A percentile compares a stretch with the other conserved stretches of the same genome.
Evolutionary conservation across 2,329 filamentous ascomycete species (phyloP).

Genomic region (Penicillium glabrum): DNA sequence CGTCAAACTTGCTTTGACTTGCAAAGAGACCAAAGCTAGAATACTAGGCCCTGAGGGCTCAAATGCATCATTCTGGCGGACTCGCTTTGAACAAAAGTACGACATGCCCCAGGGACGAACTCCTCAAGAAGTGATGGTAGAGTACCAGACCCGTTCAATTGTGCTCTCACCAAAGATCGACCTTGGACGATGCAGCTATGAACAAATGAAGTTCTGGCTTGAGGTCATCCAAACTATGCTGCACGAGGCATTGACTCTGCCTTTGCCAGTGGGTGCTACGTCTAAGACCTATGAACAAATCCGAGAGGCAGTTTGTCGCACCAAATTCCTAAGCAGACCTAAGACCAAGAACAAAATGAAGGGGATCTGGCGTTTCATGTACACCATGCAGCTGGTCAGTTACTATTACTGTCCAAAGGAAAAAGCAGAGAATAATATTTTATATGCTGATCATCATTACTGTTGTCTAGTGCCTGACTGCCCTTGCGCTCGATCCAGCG

Average conservation of each 20-base stretch:
- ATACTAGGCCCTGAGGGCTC: conserved; percentile 26
- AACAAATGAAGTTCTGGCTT: conserved; percentile 31
- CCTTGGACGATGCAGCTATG: conserved; percentile 19
- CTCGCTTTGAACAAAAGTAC: conserved; percentile 33
- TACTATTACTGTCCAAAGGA: background rate
- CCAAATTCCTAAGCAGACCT: conserved; percentile 27
- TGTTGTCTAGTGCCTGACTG: conserved; percentile 31
- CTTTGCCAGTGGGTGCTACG: background rate
- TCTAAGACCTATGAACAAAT: conserved; percentile 27
- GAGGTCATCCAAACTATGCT: conserved; percentile 31
- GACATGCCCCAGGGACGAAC: conserved; percentile 26
- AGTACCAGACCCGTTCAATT: conserved; percentile 38
- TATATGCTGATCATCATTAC: conserved; percentile 13
- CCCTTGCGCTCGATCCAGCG: conserved; percentile 32
- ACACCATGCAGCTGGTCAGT: conserved; percentile 32
- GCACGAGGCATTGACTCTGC: conserved; percentile 20
- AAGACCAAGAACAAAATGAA: conserved; percentile 1
- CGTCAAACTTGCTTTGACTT: conserved; percentile 27
- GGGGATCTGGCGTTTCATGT: conserved; percentile 17
- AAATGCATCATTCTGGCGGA: conserved; percentile 35
- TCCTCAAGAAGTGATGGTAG: conserved; percentile 27
- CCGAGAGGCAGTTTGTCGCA: conserved; percentile 13
- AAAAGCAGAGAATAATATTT: background rate
- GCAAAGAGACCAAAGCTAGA: conserved; percentile 22
- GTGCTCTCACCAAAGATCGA: conserved; percentile 30